Evolutionary conservation across 2,329 filamentous ascomycete species (phyloP), one percentile per base, ranked within the genome.

Genomic region (Remersonia thermophila): DNA sequence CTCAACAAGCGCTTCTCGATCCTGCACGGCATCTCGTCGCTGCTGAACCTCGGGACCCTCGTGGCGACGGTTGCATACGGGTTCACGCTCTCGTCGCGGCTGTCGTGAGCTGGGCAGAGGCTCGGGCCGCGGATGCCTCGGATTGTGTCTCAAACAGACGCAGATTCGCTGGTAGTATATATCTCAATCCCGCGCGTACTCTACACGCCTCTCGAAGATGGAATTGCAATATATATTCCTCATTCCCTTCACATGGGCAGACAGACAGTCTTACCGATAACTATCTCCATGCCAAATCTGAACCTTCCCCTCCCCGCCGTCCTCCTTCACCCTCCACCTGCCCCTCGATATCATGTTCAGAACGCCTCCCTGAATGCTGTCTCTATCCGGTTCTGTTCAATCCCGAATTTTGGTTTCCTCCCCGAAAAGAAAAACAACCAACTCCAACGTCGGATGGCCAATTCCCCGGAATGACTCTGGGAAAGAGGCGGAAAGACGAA

Each of bases 1-100:
- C 58, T 93, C 49, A 93, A 89, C 65, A 82, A 77, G 61, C 68
- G 66, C 44, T 96, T 96, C 57, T 75, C 73, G 12, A 72, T 71
- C 43, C 59, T 94, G 39, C 91, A 98, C 58, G 84, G 87, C 5
- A 61, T 83, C 32, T 93, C 84, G 7, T 82, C 82, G 18, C 57
- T 93, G 42, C 56, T 93, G 14, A 95, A 95, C 56, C 54, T 96
- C 40, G 58, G 71, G 2, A 80, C 75, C 0, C 67, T 93, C 33
- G 56, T 79, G 29, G 75, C 77, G 0, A 78, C 79, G 29, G 52
- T 93, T 3, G 77, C 69, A 49, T 96, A 96, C 61, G 89, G 85
- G 1, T 70, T 83, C 47, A 71, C 80, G 7, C 62, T 98, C 31
- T 77, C 77, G 10, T 67, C 72, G 43, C 71, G 73, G 43, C 54